Base-by-base conservation (phyloP, 345 rosid genomes). In the Eucalyptus globulus region DNA sequence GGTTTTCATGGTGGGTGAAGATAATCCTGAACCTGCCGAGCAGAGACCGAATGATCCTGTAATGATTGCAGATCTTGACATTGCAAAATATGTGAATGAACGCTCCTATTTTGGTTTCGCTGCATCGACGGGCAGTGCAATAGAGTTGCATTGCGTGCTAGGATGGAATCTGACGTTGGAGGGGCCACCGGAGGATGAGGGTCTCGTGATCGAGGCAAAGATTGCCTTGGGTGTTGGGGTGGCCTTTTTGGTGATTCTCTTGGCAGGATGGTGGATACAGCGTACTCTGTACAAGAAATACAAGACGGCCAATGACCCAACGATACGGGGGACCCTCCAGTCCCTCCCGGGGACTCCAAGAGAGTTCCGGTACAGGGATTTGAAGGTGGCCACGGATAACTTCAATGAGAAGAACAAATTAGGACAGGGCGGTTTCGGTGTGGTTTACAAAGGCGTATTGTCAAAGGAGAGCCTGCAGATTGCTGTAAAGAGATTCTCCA, bases 371-470 rank as follows among this genome's bases (percentile, higher is more conserved):
- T 93, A 87, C 44, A 88, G 89, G 88, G 94, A 91, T 49, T 76
- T 94, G 88, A 93, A 93, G 90, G 91, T 58, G 54, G 96, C 94
- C 1, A 93, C 94, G 1, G 88, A 89, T 58, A 86, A 91, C 31
- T 94, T 94, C 43, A 60, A 92, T 37, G 92, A 91, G 80, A 92
- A 91, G 21, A 89, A 88, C 91, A 93, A 80, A 91, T 93, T 93
- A 6, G 96, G 95, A 1, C 93, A 93, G 88, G 96, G 96, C n/a
- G 94, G 96, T 54, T 93, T 93, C 65, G 94, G 94, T 14, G 91
- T 93, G 49, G 95, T 94, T 43, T 93, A 93, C 88, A 90, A 81
- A 91, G 96, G 95, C 21, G 81, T 89, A 16, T 40, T 92, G 27
- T 40, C 69, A 16, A 17, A 37, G 11, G 43, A 4, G 22, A 13